Conservation (phyloP, 805 yeast species). For the Metschnikowia henanensis region DNA sequence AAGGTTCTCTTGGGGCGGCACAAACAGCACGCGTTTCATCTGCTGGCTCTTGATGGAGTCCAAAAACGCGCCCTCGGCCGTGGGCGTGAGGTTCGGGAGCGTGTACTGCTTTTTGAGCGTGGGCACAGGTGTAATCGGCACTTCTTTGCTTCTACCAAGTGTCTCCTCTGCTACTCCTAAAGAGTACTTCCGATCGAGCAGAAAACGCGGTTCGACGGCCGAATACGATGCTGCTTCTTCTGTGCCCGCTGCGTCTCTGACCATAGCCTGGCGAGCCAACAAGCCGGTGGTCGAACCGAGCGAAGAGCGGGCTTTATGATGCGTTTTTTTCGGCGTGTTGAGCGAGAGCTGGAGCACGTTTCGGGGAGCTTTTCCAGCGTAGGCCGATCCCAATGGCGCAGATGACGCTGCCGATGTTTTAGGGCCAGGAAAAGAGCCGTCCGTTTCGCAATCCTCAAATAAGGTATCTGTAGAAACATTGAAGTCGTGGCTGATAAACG, state of each 20-base stretch:
- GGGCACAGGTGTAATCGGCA: conserved; percentile 14
- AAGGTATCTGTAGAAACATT: conserved; percentile 32
- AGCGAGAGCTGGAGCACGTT: conserved; percentile 17
- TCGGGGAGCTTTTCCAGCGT: conserved; percentile 8
- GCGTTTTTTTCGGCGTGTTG: conserved; percentile 7
- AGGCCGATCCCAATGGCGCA: background rate
- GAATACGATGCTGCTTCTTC: conserved; percentile 11
- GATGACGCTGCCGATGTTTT: background rate
- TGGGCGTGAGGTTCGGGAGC: conserved; percentile 11
- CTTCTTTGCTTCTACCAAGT: conserved; percentile 7
- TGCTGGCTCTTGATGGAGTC: conserved; percentile 25
- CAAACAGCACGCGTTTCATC: conserved; percentile 22
- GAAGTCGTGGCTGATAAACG: conserved; percentile 17
- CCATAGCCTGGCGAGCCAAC: conserved; percentile 8
- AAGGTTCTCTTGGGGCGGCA: conserved; percentile 22
- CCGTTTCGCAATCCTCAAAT: conserved; percentile 25
- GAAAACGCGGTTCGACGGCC: conserved; percentile 24
- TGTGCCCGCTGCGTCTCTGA: conserved; percentile 4
- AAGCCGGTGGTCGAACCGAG: conserved; percentile 5
- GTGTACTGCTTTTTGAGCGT: conserved; percentile 18
- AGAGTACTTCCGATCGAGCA: conserved; percentile 10
- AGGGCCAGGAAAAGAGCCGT: background rate
- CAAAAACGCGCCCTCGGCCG: conserved; percentile 16
- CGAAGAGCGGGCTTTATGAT: conserved; percentile 6
- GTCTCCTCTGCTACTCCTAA: conserved; percentile 16